These are phyloP conservation scores for Colletotrichum eleusines DNA, from an alignment of 2,329 filamentous ascomycete genomes.

Conservation along the genomic window DNA sequence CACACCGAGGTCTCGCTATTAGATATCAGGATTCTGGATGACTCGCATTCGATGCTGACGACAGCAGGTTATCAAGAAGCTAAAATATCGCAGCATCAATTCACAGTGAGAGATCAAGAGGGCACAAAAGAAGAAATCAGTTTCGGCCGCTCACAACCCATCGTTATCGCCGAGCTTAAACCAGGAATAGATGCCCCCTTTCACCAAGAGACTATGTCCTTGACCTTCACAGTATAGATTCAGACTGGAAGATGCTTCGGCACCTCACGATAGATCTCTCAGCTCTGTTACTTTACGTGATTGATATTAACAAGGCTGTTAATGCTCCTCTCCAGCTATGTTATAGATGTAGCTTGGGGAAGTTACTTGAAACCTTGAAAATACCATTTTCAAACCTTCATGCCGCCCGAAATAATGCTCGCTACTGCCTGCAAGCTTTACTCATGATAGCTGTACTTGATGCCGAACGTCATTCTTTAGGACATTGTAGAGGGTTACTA, in stretches of 20 bases:
- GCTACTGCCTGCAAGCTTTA: conserved; percentile 43
- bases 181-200: conserved; percentile 13
- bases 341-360: conserved; percentile 44
- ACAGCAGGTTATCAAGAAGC: background rate
- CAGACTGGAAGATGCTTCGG: conserved; percentile 31
- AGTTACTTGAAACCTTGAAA: conserved; percentile 42
- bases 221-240: conserved; percentile 22
- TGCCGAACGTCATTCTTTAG: background rate
- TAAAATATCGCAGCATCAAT: conserved; percentile 37
- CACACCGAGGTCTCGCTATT: conserved; percentile 31
- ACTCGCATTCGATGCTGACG: background rate
- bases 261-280: conserved; percentile 23
- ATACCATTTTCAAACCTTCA: conserved; percentile 44
- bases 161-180: conserved; percentile 30
- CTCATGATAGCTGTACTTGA: conserved; percentile 42
- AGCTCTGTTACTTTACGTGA: conserved; percentile 41
- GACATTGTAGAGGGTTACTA: background rate
- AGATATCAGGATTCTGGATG: conserved; percentile 26
- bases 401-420: conserved; percentile 47
- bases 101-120: conserved; percentile 17
- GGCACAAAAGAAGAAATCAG: conserved; percentile 39
- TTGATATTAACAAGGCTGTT: conserved; percentile 46
- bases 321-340: conserved; percentile 45
- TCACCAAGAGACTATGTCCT: conserved; percentile 20
- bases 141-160: conserved; percentile 32